Conservation (phyloP, 2,329 filamentous ascomycete species). For the Alternaria sp. region DNA sequence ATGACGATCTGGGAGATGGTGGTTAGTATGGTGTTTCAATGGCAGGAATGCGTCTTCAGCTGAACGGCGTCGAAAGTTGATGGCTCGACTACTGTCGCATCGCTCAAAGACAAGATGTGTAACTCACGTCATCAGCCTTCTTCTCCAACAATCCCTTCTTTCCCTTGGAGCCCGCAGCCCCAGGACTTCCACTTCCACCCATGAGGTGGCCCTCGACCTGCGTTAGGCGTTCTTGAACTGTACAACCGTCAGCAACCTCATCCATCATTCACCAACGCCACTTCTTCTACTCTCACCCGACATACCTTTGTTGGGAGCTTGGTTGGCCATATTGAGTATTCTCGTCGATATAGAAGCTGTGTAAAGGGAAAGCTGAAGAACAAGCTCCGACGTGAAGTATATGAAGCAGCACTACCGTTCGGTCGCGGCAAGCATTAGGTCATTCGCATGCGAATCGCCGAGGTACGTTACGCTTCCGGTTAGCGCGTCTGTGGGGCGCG, state of each 20-base stretch:
- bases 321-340: constrained; percentile 44
- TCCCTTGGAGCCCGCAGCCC: constrained; percentile 43
- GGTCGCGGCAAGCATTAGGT: constrained; percentile 13
- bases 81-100: no score
- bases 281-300: neutral
- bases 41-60: neutral
- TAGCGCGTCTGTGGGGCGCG: constrained; percentile 21
- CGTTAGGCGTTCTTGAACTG: constrained; percentile 64
- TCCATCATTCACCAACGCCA: neutral
- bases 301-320: constrained; percentile 39
- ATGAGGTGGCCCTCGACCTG: constrained; percentile 67
- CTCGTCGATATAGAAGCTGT: constrained; percentile 1
- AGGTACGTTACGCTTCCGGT: constrained; percentile 17
- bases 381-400: neutral
- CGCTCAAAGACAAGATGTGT: neutral
- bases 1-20: constrained; percentile 69
- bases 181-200: constrained; percentile 32
- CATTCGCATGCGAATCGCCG: constrained; percentile 19
- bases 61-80: no score
- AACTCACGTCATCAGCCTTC: constrained; percentile 62
- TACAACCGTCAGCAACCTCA: constrained; percentile 13
- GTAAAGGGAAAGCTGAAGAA: constrained; percentile 3
- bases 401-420: neutral
- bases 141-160: constrained; percentile 57
- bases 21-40: constrained; percentile 2